These are phyloP conservation scores for Podospora australis DNA, from an alignment of 495 filamentous ascomycete genomes.

Conservation along the genomic window DNA sequence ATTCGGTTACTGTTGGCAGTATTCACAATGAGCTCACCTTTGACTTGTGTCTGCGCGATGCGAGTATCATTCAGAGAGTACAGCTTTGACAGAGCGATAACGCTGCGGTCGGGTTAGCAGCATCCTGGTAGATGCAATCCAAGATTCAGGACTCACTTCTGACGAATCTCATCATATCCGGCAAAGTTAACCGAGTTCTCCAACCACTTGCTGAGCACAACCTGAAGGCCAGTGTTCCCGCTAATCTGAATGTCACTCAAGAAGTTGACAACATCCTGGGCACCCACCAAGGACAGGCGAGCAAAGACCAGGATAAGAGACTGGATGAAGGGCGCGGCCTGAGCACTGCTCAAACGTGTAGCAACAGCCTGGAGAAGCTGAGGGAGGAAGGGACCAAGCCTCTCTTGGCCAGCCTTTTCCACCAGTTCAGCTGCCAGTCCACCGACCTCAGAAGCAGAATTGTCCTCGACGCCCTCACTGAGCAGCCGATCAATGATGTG, in stretches of 20 bases:
- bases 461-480: constrained; percentile 73
- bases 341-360: constrained; percentile 70
- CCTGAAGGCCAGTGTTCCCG: constrained; percentile 67
- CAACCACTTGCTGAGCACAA: constrained; percentile 91
- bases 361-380: constrained; percentile 91
- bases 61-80: constrained; percentile 83
- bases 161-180: constrained; percentile 92
- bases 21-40: constrained; percentile 87
- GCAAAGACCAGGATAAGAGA: constrained; percentile 94
- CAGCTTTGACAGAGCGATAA: constrained; percentile 84
- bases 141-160: constrained; percentile 60
- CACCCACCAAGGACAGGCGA: constrained; percentile 72
- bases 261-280: constrained; percentile 88
- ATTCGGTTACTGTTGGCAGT: constrained; percentile 75
- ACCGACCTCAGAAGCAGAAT: constrained; percentile 90
- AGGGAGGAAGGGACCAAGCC: constrained; percentile 79
- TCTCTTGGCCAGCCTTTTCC: constrained; percentile 83
- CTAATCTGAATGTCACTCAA: constrained; percentile 74
- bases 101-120: constrained; percentile 47
- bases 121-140: not conserved
- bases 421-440: constrained; percentile 91
- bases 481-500: constrained; percentile 92
- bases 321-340: constrained; percentile 76
- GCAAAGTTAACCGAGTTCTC: constrained; percentile 95
- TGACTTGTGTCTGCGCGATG: constrained; percentile 69